Conservation (phyloP, 305 asterid species). For the Salvia sclarea region DNA sequence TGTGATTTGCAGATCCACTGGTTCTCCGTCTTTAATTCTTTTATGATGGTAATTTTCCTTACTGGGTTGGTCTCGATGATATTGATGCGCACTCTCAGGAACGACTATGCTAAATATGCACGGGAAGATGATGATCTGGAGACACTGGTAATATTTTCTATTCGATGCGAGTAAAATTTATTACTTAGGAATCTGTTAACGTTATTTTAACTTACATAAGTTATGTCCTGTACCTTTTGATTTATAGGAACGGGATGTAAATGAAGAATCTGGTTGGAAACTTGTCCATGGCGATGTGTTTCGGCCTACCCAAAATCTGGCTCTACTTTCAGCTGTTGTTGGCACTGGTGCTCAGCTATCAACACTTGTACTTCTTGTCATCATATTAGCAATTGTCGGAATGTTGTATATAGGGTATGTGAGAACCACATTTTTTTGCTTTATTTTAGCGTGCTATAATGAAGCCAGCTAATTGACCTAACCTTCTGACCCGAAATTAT, state of each 20-base stretch:
- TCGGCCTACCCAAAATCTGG: slow-evolving; percentile 56
- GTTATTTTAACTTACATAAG: background rate
- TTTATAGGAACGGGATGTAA: slow-evolving; percentile 61
- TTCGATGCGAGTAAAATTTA: slow-evolving; percentile 16
- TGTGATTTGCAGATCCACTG: slow-evolving; percentile 61
- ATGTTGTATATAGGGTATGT: slow-evolving; percentile 64
- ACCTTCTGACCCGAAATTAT: background rate
- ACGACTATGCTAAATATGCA: slow-evolving; percentile 68
- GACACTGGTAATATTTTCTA: slow-evolving; percentile 44
- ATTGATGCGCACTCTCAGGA: slow-evolving; percentile 64
- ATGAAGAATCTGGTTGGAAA: slow-evolving; percentile 70
- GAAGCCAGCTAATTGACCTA: slow-evolving; percentile 16
- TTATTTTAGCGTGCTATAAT: slow-evolving; percentile 13
- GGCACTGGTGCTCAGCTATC: slow-evolving; percentile 74
- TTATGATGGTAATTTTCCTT: slow-evolving; percentile 74
- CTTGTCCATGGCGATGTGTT: slow-evolving; percentile 67
- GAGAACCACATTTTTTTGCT: slow-evolving; percentile 19
- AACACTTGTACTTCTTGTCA: slow-evolving; percentile 58
- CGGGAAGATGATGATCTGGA: slow-evolving; percentile 68
- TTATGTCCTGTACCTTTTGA: background rate
- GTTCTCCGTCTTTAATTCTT: slow-evolving; percentile 65
- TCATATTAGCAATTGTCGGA: slow-evolving; percentile 53
- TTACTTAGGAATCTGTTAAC: background rate
- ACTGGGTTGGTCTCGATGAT: slow-evolving; percentile 68
- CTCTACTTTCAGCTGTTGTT: slow-evolving; percentile 62